These are phyloP conservation scores for Iris macrosiphon DNA, from an alignment of 106 monocot genomes.

Conservation along the genomic window DNA sequence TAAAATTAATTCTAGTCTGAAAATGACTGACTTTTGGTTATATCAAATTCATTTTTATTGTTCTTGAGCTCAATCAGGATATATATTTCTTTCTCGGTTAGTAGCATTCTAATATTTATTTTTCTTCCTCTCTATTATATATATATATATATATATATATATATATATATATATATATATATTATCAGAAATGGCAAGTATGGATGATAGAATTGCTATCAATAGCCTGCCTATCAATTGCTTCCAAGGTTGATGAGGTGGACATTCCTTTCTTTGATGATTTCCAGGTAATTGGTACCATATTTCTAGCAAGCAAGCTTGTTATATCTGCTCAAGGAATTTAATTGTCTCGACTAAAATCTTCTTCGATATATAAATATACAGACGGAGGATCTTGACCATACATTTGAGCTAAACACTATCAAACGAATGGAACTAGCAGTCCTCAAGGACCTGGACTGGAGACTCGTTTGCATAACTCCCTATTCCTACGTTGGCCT, in stretches of 20 bases:
- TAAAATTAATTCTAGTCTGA: too few species aligned
- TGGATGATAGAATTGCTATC: slow-evolving; percentile 85
- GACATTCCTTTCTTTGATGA: slow-evolving; percentile 38
- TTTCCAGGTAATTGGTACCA: slow-evolving; percentile 30
- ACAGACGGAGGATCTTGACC: slow-evolving; percentile 51
- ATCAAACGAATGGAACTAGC: slow-evolving; percentile 66
- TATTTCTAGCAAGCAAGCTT: too few species aligned
- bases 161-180: background rate
- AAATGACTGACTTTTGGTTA: too few species aligned
- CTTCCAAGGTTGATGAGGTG: slow-evolving; percentile 70
- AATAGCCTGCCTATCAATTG: slow-evolving; percentile 60
- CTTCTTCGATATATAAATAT: too few species aligned
- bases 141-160: too few species aligned
- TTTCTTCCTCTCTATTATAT: too few species aligned
- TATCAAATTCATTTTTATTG: slow-evolving; percentile 14
- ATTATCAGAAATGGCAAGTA: slow-evolving; percentile 43
- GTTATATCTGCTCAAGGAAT: too few species aligned
- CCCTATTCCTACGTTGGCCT: slow-evolving; percentile 46
- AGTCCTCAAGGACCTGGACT: slow-evolving; percentile 62
- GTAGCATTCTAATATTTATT: too few species aligned
- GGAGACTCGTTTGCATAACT: slow-evolving; percentile 64
- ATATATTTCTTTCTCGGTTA: too few species aligned
- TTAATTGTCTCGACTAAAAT: too few species aligned
- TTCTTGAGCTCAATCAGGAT: slow-evolving; percentile 14
- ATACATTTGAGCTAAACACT: slow-evolving; percentile 32